Evolutionary conservation across 352 stramenopile species (phyloP).

Genomic region (Phytophthora cajani): DNA sequence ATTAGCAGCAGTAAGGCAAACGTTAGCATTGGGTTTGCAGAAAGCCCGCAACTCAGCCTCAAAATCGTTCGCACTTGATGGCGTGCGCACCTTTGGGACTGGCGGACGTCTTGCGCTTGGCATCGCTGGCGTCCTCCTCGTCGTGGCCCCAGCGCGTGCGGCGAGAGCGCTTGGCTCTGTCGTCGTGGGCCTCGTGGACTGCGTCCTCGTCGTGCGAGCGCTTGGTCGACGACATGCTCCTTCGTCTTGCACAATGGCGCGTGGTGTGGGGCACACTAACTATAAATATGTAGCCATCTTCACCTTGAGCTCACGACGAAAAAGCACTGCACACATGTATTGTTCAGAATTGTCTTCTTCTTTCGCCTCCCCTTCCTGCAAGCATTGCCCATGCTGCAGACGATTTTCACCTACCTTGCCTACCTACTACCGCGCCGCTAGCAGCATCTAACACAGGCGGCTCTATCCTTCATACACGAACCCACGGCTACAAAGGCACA

Average conservation of each 20-base stretch:
- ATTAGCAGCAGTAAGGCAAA: constrained; percentile 3
- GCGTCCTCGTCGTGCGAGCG: constrained; percentile 19
- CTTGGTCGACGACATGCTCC: constrained; percentile 33
- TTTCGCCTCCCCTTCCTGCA: background rate
- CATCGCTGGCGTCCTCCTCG: constrained; percentile 15
- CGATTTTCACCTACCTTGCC: constrained; percentile 23
- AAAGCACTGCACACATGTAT: constrained; percentile 11
- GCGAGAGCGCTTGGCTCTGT: constrained; percentile 39
- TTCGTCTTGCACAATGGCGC: background rate
- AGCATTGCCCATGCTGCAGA: constrained; percentile 10
- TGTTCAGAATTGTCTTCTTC: constrained; percentile 22
- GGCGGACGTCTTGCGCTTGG: background rate
- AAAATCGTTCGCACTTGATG: background rate
- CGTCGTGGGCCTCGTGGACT: constrained; percentile 11
- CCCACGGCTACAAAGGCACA: background rate
- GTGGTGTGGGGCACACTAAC: constrained; percentile 12
- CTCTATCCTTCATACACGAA: background rate
- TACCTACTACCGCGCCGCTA: background rate
- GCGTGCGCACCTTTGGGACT: background rate
- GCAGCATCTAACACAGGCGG: constrained; percentile 9
- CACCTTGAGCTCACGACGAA: background rate
- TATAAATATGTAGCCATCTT: constrained; percentile 9
- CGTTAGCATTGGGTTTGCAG: background rate
- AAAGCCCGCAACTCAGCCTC: no score
- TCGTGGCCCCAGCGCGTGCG: constrained; percentile 49